Base-by-base conservation (phyloP, 768 basidiomycete species). In the Termitomyces sp. region DNA sequence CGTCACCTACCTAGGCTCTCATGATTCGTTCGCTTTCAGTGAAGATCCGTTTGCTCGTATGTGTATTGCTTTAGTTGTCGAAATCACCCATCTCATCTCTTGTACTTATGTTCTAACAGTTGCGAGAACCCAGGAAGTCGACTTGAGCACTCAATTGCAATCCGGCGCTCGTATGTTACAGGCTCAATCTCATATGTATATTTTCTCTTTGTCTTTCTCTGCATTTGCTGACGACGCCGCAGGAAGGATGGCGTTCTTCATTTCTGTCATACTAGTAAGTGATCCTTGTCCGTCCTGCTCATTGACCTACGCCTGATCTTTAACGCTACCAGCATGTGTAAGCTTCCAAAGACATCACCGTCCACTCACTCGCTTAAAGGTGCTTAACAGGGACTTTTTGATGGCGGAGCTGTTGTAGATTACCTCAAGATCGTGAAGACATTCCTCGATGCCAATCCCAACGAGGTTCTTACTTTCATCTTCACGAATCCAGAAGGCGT, bases 261-360 rank as follows among this genome's bases (percentile, higher is more conserved):
- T 66, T 86, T 91, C 66, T 91, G 89, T 67, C 89, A 91, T 68
- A 85, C 86, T 5, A 84, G 79, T 86, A 67, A 28, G 63, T 35
- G 2, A 28, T n/a, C 6, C 16, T 38, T 38, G 2, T 4, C 8
- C 1, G 7, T 12, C 36, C 11, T 28, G 4, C 7, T 36, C n/a
- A 13, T 18, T 24, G 0, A n/a, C 6, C 20, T 18, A 2, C 1
- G 8, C 18, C 20, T 51, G 20, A 22, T 4, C n/a, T 39, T 49
- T 0, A 24, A 45, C 9, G 7, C 22, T 54, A n/a, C 56, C 20
- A 79, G 78, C 69, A 59, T 80, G 79, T 61, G 75, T 76, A 67
- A 51, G 72, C 36, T 65, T 50, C 42, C 48, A 20, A 58, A 42
- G n/a, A 1, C 1, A 6, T 33, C 12, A 15, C 9, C 20, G 28